Base-by-base conservation (phyloP, 441 rosid genomes). In the Euphorbia neoarborescens region DNA sequence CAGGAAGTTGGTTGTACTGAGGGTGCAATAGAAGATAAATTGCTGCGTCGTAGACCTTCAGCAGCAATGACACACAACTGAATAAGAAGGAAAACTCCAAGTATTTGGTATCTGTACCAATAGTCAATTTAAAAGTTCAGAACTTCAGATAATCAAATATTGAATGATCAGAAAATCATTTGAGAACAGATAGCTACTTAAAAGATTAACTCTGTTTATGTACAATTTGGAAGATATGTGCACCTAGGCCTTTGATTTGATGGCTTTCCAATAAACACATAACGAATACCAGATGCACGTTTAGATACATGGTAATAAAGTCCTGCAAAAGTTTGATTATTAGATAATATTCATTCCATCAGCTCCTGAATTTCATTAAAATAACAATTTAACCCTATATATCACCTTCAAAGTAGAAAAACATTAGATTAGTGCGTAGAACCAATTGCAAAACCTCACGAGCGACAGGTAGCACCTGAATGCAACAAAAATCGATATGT, bases 351-450 rank as follows among this genome's bases (percentile, higher is more conserved):
- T 66, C 58, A 27, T 19, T 62, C 25, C 37, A 75, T 81, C 51
- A 63, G 20, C 15, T 12, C 22, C 32, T 11, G 34, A 73, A 50
- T 32, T 37, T 20, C 64, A 44, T 53, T 11, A 30, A 27, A 65
- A 57, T 42, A 65, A 56, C 57, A 40, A 70, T 50, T 22, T 32
- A 48, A 68, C 44, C 27, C 22, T 48, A 24, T 56, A 56, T 60
- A 15, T 77, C 66, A 94, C 97, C 99, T 94, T 94, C 96, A 71
- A 91, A 94, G 85, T 94, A 91, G 89, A 94, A 94, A 78, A 94
- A 87, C 99, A 94, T 90, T 69, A 90, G 84, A 78, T 94, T 94
- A 60, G 94, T 83, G 60, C 97, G 96, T 64, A 94, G 86, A 80
- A 88, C 62, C 74, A 90, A 75, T 79, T 89, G 97, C 81, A 91